Evolutionary conservation across 108 stramenopile genomes (phyloP), one percentile per base, ranked within the genome.

Genomic region (Nannochloropsis salina): DNA sequence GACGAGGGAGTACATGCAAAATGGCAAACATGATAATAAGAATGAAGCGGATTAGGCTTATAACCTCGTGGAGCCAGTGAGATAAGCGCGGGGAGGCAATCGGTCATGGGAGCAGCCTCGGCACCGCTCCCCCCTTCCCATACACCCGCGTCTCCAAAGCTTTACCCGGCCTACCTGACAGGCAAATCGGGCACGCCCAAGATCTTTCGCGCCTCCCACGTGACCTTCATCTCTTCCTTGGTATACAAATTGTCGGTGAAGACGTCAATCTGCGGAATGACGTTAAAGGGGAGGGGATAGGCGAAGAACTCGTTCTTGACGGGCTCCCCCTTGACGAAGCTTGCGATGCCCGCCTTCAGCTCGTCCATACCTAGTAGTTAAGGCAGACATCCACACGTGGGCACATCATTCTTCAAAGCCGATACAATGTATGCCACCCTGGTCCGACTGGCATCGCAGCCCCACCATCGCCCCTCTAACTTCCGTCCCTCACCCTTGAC

Each of bases 221-320:
- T 94, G 12, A 98, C 98, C 91, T 99, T 99, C 97, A 99, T 99
- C 93, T 99, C 98, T 91, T 99, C 98, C 94, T 97, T 97, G 86
- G 98, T 99, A 89, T 99, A 99, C 83, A 95, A 93, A 90, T 99
- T 99, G 2, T 95, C 95, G 90, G 97, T 96, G 92, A 99, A 99
- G 86, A 95, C 95, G 88, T 99, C 98, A 90, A 99, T 97, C 92
- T 99, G 98, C 44, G 98, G 98, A 88, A 99, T 99, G 42, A 99
- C 96, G 91, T 99, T 99, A 90, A 98, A 97, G 61, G 97, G 96
- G 18, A 99, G 91, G 44, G 97, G 97, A 92, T 98, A 94, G 22
- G 97, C 95, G 91, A 99, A 99, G 51, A 97, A 88, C 84, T 94
- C 91, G 86, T 94, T 93, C 43, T 93, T 91, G 12, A 92, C 90